Evolutionary conservation across 2,329 filamentous ascomycete species (phyloP).

Genomic region (Sporothrix humicola): DNA sequence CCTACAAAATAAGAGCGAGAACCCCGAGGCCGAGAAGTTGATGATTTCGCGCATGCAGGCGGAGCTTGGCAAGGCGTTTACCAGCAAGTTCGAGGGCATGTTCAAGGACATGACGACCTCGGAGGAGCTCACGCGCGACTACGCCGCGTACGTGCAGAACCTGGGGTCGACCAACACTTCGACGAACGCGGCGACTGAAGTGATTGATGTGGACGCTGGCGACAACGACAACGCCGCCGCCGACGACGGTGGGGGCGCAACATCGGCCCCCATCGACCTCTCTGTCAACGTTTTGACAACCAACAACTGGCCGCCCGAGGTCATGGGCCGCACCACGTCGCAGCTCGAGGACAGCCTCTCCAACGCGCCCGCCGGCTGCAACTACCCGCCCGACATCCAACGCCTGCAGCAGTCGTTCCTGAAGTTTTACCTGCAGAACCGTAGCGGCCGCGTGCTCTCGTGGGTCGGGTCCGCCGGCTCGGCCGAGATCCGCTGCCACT

Average conservation of each 20-base stretch:
- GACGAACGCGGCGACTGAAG: not conserved
- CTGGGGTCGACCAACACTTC: conserved; percentile 47
- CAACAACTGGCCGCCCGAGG: conserved; percentile 93
- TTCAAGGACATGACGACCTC: conserved; percentile 95
- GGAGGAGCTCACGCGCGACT: conserved; percentile 77
- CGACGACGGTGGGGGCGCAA: conserved; percentile 50
- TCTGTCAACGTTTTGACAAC: conserved; percentile 85
- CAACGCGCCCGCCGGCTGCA: conserved; percentile 53
- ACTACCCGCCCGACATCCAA: conserved; percentile 76
- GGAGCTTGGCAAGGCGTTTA: conserved; percentile 93
- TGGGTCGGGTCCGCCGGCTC: conserved; percentile 77
- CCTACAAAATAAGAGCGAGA: conserved; percentile 86
- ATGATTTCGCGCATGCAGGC: conserved; percentile 98
- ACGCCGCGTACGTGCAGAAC: conserved; percentile 68
- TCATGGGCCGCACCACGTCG: conserved; percentile 69
- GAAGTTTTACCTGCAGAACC: conserved; percentile 83
- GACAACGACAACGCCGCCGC: not conserved
- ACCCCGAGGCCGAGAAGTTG: conserved; percentile 89
- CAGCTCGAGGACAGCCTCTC: conserved; percentile 53
- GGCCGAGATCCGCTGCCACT: conserved; percentile 81
- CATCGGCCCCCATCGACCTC: conserved; percentile 74
- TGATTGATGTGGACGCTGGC: not conserved
- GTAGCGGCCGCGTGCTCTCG: conserved; percentile 85
- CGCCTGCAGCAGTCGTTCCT: conserved; percentile 79
- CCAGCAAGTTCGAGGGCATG: conserved; percentile 92